Evolutionary conservation across 1,139 yeast species (phyloP), one percentile per base, ranked within the genome.

Genomic region (Debaryomyces psychrophilus): DNA sequence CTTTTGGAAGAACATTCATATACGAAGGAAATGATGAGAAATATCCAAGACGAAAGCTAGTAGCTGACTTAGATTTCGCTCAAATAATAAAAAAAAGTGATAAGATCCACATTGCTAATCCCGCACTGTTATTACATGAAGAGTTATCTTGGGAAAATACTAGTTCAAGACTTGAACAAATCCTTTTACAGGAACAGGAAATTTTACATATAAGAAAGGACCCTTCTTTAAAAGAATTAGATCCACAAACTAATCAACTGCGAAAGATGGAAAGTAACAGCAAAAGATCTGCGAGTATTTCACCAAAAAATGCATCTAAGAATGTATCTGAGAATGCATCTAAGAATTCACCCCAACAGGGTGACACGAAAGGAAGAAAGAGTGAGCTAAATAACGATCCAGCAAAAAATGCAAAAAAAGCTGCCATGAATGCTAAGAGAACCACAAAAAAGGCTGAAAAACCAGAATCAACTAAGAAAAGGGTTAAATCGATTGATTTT

Each of bases 21-120:
- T 57, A 55, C 33, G 60, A 58, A 29, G 28, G 28, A 23, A 23
- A 22, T 12, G 58, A 53, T 25, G 50, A 55, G 18, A 44, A 44
- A 35, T 60, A 59, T 29, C 67, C 67, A 7, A 51, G 68, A 34
- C 51, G 63, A 28, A 64, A 64, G 41, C 42, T 62, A 28, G 68
- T 64, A 5, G 68, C 67, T 0, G 59, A 59, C 31, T 47, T 64
- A 38, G 56, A 63, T 42, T 62, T 64, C 40, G 60, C 57, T 29
- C 66, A 63, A 45, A 64, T 64, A 6, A 41, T 64, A 22, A 49
- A 48, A 28, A 60, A 59, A 41, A 58, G 58, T 11, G 52, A 54
- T 34, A 54, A 49, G 44, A 49, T 54, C 2, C 5, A 14, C 18
- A 6, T 25, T 35, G 2, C 28, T n/a, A 35, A 35, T 14, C 18